These are phyloP conservation scores for Sugiyamaella pinicola DNA, from an alignment of 1,139 yeast genomes.

Conservation along the genomic window DNA sequence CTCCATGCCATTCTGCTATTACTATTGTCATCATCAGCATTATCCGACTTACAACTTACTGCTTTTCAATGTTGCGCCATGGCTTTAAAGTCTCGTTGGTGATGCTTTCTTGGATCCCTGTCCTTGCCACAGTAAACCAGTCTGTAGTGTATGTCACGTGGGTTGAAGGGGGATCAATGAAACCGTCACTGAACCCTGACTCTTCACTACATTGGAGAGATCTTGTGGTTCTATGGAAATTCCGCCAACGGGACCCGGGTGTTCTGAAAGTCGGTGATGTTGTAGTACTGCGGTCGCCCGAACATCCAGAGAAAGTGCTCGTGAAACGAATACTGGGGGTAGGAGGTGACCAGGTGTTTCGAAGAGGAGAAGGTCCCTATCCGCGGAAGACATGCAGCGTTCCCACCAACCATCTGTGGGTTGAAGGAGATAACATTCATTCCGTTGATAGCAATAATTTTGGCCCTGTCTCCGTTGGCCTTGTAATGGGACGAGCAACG, in stretches of 20 bases:
- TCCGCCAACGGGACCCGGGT: constrained; percentile 52
- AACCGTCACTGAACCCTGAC: constrained; percentile 84
- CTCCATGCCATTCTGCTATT: too few species aligned
- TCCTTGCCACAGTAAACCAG: constrained; percentile 65
- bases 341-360: constrained; percentile 66
- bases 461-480: constrained; percentile 81
- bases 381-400: constrained; percentile 62
- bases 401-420: constrained; percentile 87
- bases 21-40: too few species aligned
- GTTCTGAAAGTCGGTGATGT: constrained; percentile 67
- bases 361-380: constrained; percentile 57
- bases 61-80: constrained; percentile 19
- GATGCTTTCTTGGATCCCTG: constrained; percentile 71
- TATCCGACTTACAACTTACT: too few species aligned
- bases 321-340: constrained; percentile 78
- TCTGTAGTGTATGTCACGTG: constrained; percentile 74
- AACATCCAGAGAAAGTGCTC: constrained; percentile 68
- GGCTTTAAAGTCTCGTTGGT: constrained; percentile 23
- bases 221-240: constrained; percentile 71
- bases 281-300: constrained; percentile 75
- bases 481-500: constrained; percentile 73
- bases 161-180: constrained; percentile 85
- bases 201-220: constrained; percentile 54
- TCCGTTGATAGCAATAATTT: constrained; percentile 81
- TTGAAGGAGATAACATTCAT: constrained; percentile 90